These are phyloP conservation scores for Lactarius hengduanensis DNA, from an alignment of 768 basidiomycete species.

Conservation along the genomic window DNA sequence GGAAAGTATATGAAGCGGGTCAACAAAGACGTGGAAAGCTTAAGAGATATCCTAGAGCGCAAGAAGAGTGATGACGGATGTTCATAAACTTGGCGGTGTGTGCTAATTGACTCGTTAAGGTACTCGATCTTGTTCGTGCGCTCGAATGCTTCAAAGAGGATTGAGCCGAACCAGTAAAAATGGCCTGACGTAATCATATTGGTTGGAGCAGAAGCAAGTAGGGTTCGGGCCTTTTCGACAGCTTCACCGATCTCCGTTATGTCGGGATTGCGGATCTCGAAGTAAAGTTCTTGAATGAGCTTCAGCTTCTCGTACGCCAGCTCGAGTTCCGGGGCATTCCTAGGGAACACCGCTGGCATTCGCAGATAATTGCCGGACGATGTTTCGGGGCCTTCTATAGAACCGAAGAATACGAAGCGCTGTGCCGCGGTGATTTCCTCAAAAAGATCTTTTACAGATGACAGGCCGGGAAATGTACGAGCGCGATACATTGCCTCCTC, in stretches of 20 bases:
- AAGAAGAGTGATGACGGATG: neutral
- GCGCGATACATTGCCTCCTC: neutral
- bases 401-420: too few species aligned
- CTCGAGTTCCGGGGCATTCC: too few species aligned
- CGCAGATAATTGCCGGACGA: too few species aligned
- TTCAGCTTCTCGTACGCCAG: too few species aligned
- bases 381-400: neutral
- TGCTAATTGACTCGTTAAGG: neutral
- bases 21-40: too few species aligned
- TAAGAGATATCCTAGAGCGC: too few species aligned
- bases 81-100: neutral
- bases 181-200: too few species aligned
- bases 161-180: neutral
- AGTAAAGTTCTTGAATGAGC: rapidly evolving
- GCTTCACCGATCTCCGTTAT: neutral
- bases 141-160: neutral
- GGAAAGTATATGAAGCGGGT: too few species aligned
- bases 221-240: neutral
- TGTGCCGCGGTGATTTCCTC: too few species aligned
- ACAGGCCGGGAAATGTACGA: neutral
- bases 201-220: neutral
- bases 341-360: too few species aligned
- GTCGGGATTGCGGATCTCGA: neutral
- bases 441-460: neutral
- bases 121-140: neutral